Evolutionary conservation across 2,329 filamentous ascomycete genomes (phyloP).

Genomic region (Talaromyces sp.): DNA sequence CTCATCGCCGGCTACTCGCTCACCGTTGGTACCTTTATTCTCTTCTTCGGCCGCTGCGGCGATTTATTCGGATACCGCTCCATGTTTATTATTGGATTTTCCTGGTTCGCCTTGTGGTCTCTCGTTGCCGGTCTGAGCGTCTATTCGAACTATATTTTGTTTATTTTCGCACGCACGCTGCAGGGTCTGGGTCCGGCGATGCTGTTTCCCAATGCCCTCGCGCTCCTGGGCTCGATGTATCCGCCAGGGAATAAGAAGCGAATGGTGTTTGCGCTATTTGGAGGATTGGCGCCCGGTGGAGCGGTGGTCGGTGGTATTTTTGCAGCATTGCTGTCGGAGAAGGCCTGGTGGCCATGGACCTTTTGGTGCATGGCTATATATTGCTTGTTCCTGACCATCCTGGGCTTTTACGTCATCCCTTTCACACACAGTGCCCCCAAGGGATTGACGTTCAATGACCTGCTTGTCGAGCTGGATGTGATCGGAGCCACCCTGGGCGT

Average conservation of each 20-base stretch:
- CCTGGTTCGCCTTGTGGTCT: conserved; percentile 34
- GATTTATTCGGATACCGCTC: conserved; percentile 34
- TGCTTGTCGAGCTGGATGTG: conserved; percentile 22
- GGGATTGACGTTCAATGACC: background rate
- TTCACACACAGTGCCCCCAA: background rate
- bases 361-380: conserved; percentile 43
- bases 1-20: conserved; percentile 54
- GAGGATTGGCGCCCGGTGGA: conserved; percentile 45
- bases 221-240: conserved; percentile 56
- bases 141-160: conserved; percentile 42
- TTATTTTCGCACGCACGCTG: conserved; percentile 49
- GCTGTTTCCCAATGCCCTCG: conserved; percentile 59
- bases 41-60: conserved; percentile 32
- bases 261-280: conserved; percentile 54
- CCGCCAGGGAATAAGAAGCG: conserved; percentile 54
- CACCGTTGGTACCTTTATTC: conserved; percentile 36
- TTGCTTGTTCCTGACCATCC: conserved; percentile 20
- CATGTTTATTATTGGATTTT: conserved; percentile 30
- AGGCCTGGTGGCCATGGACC: conserved; percentile 51
- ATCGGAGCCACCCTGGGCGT: conserved; percentile 19
- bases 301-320: conserved; percentile 39
- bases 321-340: conserved; percentile 34
- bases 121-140: conserved; percentile 31
- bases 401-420: conserved; percentile 6
- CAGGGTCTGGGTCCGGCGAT: conserved; percentile 58